phyloP scores from a whole-genome alignment of 768 basidiomycete species.

The Neoboletus brunneissimus region DNA sequence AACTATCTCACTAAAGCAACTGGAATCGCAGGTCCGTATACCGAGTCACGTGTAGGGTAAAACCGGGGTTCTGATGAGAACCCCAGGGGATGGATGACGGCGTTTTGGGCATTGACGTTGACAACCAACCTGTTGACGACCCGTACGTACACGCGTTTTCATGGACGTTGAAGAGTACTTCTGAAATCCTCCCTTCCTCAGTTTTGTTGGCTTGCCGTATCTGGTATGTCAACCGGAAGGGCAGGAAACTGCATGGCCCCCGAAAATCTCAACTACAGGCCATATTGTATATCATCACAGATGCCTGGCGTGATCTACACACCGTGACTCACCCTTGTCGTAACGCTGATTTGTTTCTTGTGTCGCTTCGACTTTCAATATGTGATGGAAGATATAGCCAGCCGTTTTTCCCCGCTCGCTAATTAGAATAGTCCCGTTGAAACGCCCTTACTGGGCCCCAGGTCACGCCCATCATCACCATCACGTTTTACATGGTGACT shows the following conservation, averaged over 20 bases:
- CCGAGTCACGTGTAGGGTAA: not conserved
- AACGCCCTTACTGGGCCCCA: not conserved
- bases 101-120: not conserved
- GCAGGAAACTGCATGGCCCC: not conserved
- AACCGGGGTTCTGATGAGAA: rapidly evolving
- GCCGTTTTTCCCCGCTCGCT: not conserved
- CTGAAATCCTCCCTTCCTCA: not conserved
- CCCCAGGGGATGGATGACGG: not conserved
- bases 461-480: not conserved
- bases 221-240: not conserved
- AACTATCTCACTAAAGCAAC: not conserved
- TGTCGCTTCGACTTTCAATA: not conserved
- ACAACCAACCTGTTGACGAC: not conserved
- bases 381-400: conserved; percentile 5
- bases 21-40: not conserved
- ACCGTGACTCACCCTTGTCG: not conserved
- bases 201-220: not conserved
- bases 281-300: conserved; percentile 1
- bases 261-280: not conserved
- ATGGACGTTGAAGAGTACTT: not conserved
- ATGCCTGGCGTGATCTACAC: conserved; percentile 4
- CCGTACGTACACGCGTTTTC: not conserved
- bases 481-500: not conserved
- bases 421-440: not conserved
- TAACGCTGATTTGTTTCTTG: not conserved